These are phyloP conservation scores for Protea cynaroides DNA, from an alignment of 164 flowering plant genomes.

Conservation along the genomic window DNA sequence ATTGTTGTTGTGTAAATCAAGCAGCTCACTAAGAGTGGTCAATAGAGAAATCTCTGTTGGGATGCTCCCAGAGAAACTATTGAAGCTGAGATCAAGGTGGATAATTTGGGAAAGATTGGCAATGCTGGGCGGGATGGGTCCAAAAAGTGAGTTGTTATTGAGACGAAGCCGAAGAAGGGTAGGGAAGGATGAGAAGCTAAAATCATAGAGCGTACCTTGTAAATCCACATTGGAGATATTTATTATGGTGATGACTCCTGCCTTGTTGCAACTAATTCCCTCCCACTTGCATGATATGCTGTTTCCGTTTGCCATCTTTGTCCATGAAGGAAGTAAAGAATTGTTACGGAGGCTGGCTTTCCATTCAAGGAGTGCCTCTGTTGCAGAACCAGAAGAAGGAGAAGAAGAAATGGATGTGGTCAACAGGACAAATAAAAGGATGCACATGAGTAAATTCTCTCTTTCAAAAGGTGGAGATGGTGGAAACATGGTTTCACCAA, in stretches of 20 bases:
- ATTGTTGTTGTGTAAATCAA: not conserved
- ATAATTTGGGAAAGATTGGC: slow-evolving; percentile 6
- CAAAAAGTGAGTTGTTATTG: slow-evolving; percentile 2
- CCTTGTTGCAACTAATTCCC: slow-evolving; percentile 3
- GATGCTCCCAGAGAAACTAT: slow-evolving; percentile 10
- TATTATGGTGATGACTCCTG: not conserved
- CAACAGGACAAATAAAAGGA: too few species aligned
- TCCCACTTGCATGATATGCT: slow-evolving; percentile 11
- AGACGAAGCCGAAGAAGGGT: not conserved
- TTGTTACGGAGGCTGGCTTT: slow-evolving; percentile 6
- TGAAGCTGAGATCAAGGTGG: slow-evolving; percentile 4
- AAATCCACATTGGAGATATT: slow-evolving; percentile 1
- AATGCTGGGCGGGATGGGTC: slow-evolving; percentile 14
- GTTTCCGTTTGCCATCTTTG: not conserved
- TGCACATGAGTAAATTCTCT: too few species aligned
- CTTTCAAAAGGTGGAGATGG: too few species aligned
- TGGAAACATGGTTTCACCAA: too few species aligned
- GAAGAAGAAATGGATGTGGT: too few species aligned
- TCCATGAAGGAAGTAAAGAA: slow-evolving; percentile 2
- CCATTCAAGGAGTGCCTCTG: slow-evolving; percentile 5
- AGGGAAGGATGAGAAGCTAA: slow-evolving; percentile 4
- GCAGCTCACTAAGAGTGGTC: not conserved
- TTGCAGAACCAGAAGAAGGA: too few species aligned
- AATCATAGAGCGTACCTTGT: not conserved
- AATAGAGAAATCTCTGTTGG: slow-evolving; percentile 12